These are phyloP conservation scores for Pluteus cervinus DNA, from an alignment of 768 basidiomycete genomes.

Conservation along the genomic window DNA sequence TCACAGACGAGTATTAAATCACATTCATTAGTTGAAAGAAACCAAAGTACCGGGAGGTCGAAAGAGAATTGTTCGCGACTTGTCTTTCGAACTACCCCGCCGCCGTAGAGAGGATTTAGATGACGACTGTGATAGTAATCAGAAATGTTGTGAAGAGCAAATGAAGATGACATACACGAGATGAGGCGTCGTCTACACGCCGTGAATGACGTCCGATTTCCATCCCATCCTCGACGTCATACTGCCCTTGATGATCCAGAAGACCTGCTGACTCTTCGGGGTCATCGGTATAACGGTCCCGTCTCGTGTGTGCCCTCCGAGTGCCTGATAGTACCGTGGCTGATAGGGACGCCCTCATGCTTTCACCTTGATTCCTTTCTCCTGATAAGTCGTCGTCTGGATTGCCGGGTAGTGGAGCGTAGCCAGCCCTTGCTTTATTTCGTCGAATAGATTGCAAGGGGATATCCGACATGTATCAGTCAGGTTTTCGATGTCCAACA, in stretches of 20 bases:
- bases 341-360: slow-evolving; percentile 18
- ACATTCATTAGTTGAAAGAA: neutral
- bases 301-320: slow-evolving; percentile 33
- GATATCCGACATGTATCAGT: slow-evolving; percentile 71
- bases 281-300: slow-evolving; percentile 56
- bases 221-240: slow-evolving; percentile 31
- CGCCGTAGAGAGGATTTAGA: slow-evolving; percentile 18
- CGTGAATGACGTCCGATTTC: slow-evolving; percentile 22
- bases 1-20: neutral
- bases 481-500: no score
- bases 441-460: slow-evolving; percentile 58
- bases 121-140: slow-evolving; percentile 12
- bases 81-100: slow-evolving; percentile 44
- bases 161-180: slow-evolving; percentile 3
- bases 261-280: slow-evolving; percentile 57
- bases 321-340: slow-evolving; percentile 17
- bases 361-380: slow-evolving; percentile 18
- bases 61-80: slow-evolving; percentile 75
- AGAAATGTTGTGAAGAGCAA: slow-evolving; percentile 13
- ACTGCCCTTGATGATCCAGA: slow-evolving; percentile 37
- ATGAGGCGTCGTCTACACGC: no score
- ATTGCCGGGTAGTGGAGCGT: slow-evolving; percentile 43
- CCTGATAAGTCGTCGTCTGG: slow-evolving; percentile 20
- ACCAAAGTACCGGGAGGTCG: slow-evolving; percentile 52
- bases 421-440: slow-evolving; percentile 41